Conservation (phyloP, 2,329 filamentous ascomycete genomes). For the Monosporascus cannonballus region DNA sequence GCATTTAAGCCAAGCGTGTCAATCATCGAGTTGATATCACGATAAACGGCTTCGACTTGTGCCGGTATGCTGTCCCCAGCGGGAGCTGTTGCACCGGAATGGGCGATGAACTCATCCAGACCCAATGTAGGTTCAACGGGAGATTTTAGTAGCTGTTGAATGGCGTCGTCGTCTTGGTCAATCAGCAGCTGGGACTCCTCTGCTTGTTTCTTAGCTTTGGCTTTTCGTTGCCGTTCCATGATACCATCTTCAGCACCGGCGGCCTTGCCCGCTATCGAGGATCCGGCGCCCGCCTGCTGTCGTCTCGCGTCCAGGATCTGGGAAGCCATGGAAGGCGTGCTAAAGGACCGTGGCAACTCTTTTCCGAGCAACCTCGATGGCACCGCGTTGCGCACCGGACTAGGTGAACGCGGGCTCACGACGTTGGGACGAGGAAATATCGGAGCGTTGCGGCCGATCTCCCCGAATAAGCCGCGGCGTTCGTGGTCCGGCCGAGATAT, state of each 20-base stretch:
- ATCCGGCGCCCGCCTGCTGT: slow-evolving; percentile 29
- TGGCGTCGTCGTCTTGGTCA: slow-evolving; percentile 64
- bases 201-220: slow-evolving; percentile 48
- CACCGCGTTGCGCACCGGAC: slow-evolving; percentile 57
- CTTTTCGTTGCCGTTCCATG: slow-evolving; percentile 43
- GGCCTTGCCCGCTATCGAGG: slow-evolving; percentile 35
- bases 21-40: slow-evolving; percentile 89
- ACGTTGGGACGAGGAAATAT: slow-evolving; percentile 48
- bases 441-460: slow-evolving; percentile 43
- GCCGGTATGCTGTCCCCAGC: slow-evolving; percentile 53
- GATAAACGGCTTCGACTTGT: slow-evolving; percentile 63
- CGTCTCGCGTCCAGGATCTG: slow-evolving; percentile 41
- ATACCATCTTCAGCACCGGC: slow-evolving; percentile 39
- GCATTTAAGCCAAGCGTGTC: slow-evolving; percentile 84
- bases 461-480: slow-evolving; percentile 45
- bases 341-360: slow-evolving; percentile 51
- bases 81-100: slow-evolving; percentile 46
- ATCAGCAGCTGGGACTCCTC: slow-evolving; percentile 52
- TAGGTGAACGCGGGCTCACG: slow-evolving; percentile 65
- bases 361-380: slow-evolving; percentile 42
- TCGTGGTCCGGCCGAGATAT: slow-evolving; percentile 41
- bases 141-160: slow-evolving; percentile 56
- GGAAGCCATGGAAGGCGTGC: slow-evolving; percentile 53
- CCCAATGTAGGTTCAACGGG: slow-evolving; percentile 54
- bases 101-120: slow-evolving; percentile 63